Evolutionary conservation across 108 stramenopile species (phyloP), one percentile per base, ranked within the genome.

Genomic region (Stephanodiscus triporus): DNA sequence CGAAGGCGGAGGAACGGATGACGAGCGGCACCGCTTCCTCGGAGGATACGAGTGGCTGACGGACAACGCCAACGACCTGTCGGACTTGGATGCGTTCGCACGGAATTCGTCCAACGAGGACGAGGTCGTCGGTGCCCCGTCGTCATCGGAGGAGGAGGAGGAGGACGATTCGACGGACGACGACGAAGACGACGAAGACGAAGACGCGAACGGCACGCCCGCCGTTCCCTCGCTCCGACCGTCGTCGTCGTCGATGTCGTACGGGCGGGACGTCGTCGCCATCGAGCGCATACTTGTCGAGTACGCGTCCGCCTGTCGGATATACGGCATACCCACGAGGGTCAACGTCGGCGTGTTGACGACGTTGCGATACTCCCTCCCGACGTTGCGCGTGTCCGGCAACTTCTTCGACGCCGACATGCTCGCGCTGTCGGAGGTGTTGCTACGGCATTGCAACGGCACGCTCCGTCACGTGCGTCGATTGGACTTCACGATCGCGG

Each of bases 331-430:
- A 34, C 67, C 70, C 17, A 43, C 66, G 23, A 70, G 77, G 0
- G 26, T 86, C 76, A 94, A 94, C 72, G 56, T 90, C 2, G 93
- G 93, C 17, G 71, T 94, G 17, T 50, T 91, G 40, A 83, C 90
- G 3, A 74, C 90, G 4, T 42, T 94, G 6, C 87, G 93, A 14
- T 91, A 84, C 65, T 75, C 73, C 17, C 54, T 89, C 11, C 90
- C 93, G 9, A 73, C 86, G 5, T 43, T 94, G 17, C 86, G 93
- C 0, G 86, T 91, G 32, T 80, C 80, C 1, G 90, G 88, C 49
- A 27, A 58, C 38, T 94, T 91, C 66, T 89, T 89, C 71, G 93
- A 94, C 85, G 80, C 86, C 60, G 93, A 94, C 77, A 89, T 91
- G 89, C 34, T 94, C 57, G 89, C 93, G 10, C 50, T 94, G 36